Base-by-base conservation (phyloP, 495 filamentous ascomycete species). In the Tuber indicum region DNA sequence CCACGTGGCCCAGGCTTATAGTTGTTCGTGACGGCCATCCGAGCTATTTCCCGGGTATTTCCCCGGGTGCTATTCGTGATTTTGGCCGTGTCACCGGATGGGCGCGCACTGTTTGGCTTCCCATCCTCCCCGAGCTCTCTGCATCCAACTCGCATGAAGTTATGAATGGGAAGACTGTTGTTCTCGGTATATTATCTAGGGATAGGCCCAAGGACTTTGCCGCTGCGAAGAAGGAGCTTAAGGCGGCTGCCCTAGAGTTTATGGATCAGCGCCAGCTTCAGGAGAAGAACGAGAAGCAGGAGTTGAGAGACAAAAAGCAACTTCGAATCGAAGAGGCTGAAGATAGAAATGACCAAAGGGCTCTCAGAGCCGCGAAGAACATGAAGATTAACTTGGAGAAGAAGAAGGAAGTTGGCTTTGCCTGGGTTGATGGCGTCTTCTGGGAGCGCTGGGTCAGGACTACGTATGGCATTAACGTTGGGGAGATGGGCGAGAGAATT, bases 351-450 rank as follows among this genome's bases (percentile, higher is more conserved):
- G 96, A 99, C 84, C 91, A 98, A 84, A 89, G 93, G 49, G 94
- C 93, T 10, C 83, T 97, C 74, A 88, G 93, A 69, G 87, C 89
- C n/a, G 96, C 96, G 39, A 99, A 99, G 87, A 92, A 90, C 78
- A 97, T 96, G 84, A 89, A 90, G 10, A 94, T 98, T 82, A 92
- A 92, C 75, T 95, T 98, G 87, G 90, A 94, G 78, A 90, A 93
- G 82, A 91, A 91, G 81, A 97, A 96, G 85, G 91, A 96, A 81
- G 93, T 98, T 41, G 88, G 91, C 6, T 99, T 99, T 86, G 96
- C 96, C n/a, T 98, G 96, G 96, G 93, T 98, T 12, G 96, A 99
- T 84, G 94, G 94, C 72, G 90, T 93, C 39, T 98, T 98, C 84
- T 99, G 96, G 96, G 94, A 98, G 84, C 88, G 95, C 52, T 99